These are phyloP conservation scores for Sphagnum contortum DNA, from an alignment of 225 moss, liverwort and hornwort species.

Conservation along the genomic window DNA sequence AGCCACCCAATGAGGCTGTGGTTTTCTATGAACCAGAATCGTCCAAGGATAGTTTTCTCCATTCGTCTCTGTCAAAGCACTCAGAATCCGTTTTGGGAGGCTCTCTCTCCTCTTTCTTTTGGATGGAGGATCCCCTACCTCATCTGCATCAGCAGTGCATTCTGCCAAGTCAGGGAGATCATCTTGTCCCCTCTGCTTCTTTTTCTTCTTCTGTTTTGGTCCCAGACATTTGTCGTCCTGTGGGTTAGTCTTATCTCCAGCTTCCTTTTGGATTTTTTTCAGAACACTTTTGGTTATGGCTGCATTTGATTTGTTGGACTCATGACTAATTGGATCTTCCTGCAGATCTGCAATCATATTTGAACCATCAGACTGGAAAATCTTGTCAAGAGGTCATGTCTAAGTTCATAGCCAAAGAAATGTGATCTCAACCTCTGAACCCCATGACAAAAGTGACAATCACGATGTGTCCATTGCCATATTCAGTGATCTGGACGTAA, in stretches of 20 bases:
- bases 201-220: too few species aligned
- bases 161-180: not conserved
- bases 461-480: too few species aligned
- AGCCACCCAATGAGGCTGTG: conserved; percentile 50
- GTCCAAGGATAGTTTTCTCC: conserved; percentile 56
- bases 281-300: not conserved
- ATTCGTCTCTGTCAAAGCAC: conserved; percentile 10
- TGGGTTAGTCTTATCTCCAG: conserved; percentile 1
- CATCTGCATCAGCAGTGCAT: conserved; percentile 2
- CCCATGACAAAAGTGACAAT: too few species aligned
- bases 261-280: conserved; percentile 3
- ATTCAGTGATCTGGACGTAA: too few species aligned
- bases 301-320: not conserved
- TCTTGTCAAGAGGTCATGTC: too few species aligned
- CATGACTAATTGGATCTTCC: too few species aligned
- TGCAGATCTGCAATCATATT: too few species aligned
- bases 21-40: conserved; percentile 65
- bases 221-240: not conserved
- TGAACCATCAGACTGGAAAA: too few species aligned
- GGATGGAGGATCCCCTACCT: conserved; percentile 12
- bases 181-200: too few species aligned
- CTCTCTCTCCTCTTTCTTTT: conserved; percentile 3
- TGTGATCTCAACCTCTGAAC: not conserved
- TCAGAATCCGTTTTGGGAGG: not conserved
- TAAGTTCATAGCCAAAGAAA: too few species aligned